Evolutionary conservation across 176 grass and related monocot species (phyloP).

Genomic region (Oryza meridionalis): DNA sequence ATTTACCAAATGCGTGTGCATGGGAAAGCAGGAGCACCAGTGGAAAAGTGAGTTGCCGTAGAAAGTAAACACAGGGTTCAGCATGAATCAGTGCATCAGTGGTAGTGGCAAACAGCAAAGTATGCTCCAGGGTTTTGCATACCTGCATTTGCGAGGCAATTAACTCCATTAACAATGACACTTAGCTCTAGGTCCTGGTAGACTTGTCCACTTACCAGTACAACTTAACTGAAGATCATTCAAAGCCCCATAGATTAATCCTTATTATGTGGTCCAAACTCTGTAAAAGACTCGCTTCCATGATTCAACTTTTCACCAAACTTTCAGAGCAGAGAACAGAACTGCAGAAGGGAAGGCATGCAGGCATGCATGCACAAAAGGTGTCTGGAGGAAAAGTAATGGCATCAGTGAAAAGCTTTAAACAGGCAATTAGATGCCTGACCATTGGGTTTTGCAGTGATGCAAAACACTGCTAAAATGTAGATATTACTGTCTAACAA

Average conservation of each 20-base stretch:
- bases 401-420: not conserved
- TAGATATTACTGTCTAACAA: not conserved
- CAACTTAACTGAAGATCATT: not conserved
- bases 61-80: not conserved
- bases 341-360: not conserved
- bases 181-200: not conserved
- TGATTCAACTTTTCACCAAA: constrained; percentile 48
- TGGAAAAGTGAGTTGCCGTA: not conserved
- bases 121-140: not conserved
- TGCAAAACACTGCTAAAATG: not conserved
- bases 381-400: not conserved
- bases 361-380: constrained; percentile 23
- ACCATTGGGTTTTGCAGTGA: not conserved
- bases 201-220: not conserved
- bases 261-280: not conserved
- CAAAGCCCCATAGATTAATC: not conserved
- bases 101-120: not conserved
- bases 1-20: constrained; percentile 6
- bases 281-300: not conserved
- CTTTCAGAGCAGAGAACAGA: constrained; percentile 34
- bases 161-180: not conserved
- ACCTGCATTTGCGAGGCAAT: not conserved
- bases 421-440: not conserved
- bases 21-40: constrained; percentile 12
- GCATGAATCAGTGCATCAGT: not conserved